Evolutionary conservation across 805 yeast genomes (phyloP), one percentile per base, ranked within the genome.

Genomic region (Schwanniomyces yamadae): DNA sequence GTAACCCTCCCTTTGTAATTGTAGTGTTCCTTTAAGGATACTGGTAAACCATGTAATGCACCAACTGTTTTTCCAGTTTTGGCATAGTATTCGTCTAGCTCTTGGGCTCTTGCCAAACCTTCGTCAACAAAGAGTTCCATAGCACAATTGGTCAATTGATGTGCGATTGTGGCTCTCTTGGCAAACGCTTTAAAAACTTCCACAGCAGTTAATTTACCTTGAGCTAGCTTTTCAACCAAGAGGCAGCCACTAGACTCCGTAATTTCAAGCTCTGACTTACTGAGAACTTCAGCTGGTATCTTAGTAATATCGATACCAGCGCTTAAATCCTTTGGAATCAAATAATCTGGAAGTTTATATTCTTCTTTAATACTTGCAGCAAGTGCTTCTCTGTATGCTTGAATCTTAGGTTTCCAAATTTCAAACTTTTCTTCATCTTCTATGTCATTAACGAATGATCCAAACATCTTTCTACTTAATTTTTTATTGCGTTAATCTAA

Each of bases 21-120:
- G 54, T 77, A 71, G 52, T 80, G 87, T 52, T 82, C 88, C 49
- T 82, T 82, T 28, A 82, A 59, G 0, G 87, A 80, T 28, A 82
- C 56, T 12, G 88, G 88, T 25, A 82, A 61, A 28, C 88, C 88
- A 47, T 82, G 88, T 39, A 82, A 59, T 8, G 86, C 84, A 27
- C 88, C 89, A 23, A 75, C 55, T 1, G 78, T 62, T 39, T 71
- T 59, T n/a, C 79, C 79, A 34, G 74, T 66, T 32, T 66, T 63
- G 12, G 54, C 59, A 28, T 64, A 55, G 44, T 70, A 68, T 1
- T 76, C 77, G 61, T 82, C 86, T 43, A 79, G 63, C 49, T 71
- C 76, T 48, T 72, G 49, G 8, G 85, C 84, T 41, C 77, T 64
- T 30, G 54, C 49, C 29, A 77, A 49, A n/a, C 84, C 90, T 42